Evolutionary conservation across 208 protist genomes (phyloP), one percentile per base, ranked within the genome.

Genomic region (Wallacemonas sp.): DNA sequence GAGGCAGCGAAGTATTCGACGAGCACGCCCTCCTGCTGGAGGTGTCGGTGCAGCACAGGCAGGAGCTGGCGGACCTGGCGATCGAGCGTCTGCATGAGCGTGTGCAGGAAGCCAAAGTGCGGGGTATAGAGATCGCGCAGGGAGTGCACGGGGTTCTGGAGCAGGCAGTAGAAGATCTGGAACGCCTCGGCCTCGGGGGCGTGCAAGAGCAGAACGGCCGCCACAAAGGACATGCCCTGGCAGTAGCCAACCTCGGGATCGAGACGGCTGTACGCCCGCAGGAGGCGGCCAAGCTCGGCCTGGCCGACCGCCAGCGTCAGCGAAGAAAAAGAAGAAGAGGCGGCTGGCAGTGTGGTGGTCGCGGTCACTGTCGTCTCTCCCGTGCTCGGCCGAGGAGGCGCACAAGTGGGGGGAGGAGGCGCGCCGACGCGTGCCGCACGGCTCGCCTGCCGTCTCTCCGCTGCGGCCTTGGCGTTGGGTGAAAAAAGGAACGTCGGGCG

Each of bases 171-270:
- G 32, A 59, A 59, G 4, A 59, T 59, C 20, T 57, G 66, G 46
- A 84, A 94, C 16, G 77, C 75, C 42, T 86, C 70, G 38, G 64
- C 48, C 72, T 94, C 88, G 5, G 73, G 65, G 1, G 77, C 57
- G 45, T 85, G 67, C 42, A 89, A 49, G 3, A 90, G 66, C 48
- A 88, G 36, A 32, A 83, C 45, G 8, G 76, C 80, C 3, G 72
- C 82, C 25, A 89, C 61, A 55, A 94, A 94, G 32, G 68, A 81
- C 85, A 94, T 92, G 11, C 88, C 88, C 49, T 94, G 88, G 42
- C 79, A 86, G 65, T 94, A 94, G 12, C 86, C 89, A n/a, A 89
- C 79, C 32, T 76, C 75, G 2, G 72, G 67, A 55, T 94, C 81
- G 50, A 74, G 46, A 11, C 55, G 57, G 14, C 66, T 62, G 59